Evolutionary conservation across 371 early-diverging fungal species (phyloP), one percentile per base, ranked within the genome.

Genomic region (Mortierella sp.): DNA sequence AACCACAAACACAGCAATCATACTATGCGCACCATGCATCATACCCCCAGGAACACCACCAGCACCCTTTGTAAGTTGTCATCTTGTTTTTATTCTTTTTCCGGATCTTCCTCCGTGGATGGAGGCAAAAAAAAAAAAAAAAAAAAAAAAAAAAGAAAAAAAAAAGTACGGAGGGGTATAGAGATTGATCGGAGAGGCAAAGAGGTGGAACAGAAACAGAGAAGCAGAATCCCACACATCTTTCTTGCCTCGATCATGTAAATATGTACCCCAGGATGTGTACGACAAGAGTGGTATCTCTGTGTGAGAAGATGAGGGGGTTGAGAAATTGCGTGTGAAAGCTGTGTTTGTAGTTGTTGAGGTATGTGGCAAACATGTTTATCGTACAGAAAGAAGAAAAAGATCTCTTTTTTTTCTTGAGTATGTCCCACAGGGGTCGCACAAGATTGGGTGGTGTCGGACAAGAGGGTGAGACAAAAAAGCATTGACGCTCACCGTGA

Each of bases 31-130:
- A 79, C 19, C 73, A 79, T 50, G 70, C 80, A 75, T 66, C 76
- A 80, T 76, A 79, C 80, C 80, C 80, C 13, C 75, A 70, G 61
- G 80, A 79, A 9, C 80, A 75, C n/a, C 75, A 74, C 22, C 80
- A 66, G 41, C 79, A 80, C 44, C 80, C 75, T n/a, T 53, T 79
- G 80, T 79, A 79, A 79, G 80, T 79, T 10, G 37, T 24, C 9
- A 11, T 22, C 55, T 31, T 26, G 19, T 71, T 64, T n/a, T 48
- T n/a, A 11, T 63, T 19, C 13, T 48, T 48, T 67, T 41, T 47
- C 34, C 39, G 26, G 37, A 19, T 37, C 40, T 41, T 37, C n/a
- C 16, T 41, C 22, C 24, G 24, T 34, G 58, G 58, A 34, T 2
- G 16, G 14, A 8, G 34, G 55, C 1, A 9, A 29, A 55, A 40